Conservation (phyloP, 2,329 filamentous ascomycete species). For the Phoma sp. region DNA sequence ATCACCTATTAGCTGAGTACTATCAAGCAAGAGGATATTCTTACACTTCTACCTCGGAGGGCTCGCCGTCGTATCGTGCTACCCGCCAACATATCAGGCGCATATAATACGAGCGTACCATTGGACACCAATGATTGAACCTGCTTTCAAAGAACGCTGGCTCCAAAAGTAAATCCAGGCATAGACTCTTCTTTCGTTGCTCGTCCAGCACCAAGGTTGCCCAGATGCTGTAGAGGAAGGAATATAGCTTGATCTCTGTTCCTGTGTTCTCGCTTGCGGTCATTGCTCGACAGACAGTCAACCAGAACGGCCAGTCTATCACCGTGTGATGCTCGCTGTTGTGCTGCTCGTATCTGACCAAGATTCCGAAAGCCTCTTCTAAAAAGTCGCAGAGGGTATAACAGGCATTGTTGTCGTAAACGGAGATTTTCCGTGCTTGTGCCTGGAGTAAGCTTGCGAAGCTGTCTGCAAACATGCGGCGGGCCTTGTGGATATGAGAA, state of each 20-base stretch:
- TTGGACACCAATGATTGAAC: conserved; percentile 94
- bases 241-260: conserved; percentile 83
- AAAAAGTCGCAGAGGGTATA: conserved; percentile 92
- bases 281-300: conserved; percentile 79
- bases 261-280: conserved; percentile 84
- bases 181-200: conserved; percentile 71
- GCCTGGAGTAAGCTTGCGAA: conserved; percentile 77
- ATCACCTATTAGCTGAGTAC: conserved; percentile 19
- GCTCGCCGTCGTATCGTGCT: conserved; percentile 73
- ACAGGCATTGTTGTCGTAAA: conserved; percentile 82
- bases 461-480: conserved; percentile 75
- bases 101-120: conserved; percentile 94
- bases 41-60: conserved; percentile 70
- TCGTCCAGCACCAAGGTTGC: conserved; percentile 70
- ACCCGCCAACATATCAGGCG: conserved; percentile 88
- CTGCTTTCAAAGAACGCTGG: conserved; percentile 77
- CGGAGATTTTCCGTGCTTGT: conserved; percentile 74
- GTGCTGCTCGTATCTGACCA: conserved; percentile 64
- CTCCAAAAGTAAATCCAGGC: conserved; percentile 75
- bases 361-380: conserved; percentile 76
- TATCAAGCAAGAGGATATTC: conserved; percentile 32
- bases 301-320: conserved; percentile 84
- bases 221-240: conserved; percentile 83
- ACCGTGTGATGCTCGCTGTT: conserved; percentile 53
- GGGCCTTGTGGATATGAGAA: conserved; percentile 59